These are phyloP conservation scores for Tilletia caries DNA, from an alignment of 1,284 basidiomycete genomes.

Conservation along the genomic window DNA sequence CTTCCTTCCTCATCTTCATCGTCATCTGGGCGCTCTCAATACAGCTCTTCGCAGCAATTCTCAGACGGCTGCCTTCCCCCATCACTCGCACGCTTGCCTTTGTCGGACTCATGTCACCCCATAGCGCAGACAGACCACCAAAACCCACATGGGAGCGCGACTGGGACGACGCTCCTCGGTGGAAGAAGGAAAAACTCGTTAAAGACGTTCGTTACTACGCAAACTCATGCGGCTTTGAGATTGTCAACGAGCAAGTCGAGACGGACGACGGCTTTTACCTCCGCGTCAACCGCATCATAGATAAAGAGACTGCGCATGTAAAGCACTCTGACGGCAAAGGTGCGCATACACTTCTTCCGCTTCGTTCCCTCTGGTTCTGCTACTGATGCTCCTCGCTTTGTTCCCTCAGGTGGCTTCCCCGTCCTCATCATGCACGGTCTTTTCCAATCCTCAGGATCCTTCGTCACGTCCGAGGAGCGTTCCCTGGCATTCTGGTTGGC, in stretches of 20 bases:
- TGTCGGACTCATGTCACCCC: background rate
- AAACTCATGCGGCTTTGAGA: conserved; percentile 60
- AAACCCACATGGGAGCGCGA: conserved; percentile 21
- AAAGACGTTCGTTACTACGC: conserved; percentile 64
- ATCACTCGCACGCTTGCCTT: background rate
- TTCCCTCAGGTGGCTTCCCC: conserved; percentile 58
- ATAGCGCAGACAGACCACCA: background rate
- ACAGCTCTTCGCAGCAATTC: conserved; percentile 31
- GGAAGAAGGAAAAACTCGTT: conserved; percentile 58
- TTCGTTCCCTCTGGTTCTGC: background rate
- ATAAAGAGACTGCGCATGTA: conserved; percentile 55
- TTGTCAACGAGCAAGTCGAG: conserved; percentile 61
- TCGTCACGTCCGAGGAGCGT: conserved; percentile 65
- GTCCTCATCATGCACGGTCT: conserved; percentile 65
- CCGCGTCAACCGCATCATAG: conserved; percentile 61
- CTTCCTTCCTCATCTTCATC: conserved; percentile 58
- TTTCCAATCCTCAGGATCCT: conserved; percentile 65
- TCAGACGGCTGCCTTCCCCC: conserved; percentile 12
- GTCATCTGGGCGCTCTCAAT: conserved; percentile 54
- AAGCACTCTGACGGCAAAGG: conserved; percentile 56
- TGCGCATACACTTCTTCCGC: conserved; percentile 21
- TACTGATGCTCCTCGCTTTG: too few relatives aligned
- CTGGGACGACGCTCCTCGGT: conserved; percentile 61
- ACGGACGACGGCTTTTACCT: conserved; percentile 64
- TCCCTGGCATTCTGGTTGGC: conserved; percentile 65